Conservation (phyloP, 495 filamentous ascomycete genomes). For the Penicillium cinerascens region DNA sequence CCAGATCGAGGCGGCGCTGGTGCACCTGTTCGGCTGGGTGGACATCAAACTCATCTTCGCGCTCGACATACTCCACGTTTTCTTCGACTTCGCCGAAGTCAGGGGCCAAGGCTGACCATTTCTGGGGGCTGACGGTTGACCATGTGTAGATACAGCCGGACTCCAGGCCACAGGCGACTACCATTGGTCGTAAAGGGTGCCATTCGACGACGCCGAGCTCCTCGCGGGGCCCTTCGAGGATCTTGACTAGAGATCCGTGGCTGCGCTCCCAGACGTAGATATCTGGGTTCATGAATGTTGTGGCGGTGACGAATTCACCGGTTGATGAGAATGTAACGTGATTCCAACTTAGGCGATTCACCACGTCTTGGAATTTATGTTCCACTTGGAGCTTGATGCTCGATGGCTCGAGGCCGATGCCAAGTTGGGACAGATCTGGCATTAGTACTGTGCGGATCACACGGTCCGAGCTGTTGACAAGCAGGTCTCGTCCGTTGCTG, state of each 20-base stretch:
- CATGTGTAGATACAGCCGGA: constrained; percentile 87
- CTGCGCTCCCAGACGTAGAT: constrained; percentile 97
- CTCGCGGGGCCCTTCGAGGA: constrained; percentile 91
- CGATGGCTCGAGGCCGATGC: constrained; percentile 41
- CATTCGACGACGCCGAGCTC: constrained; percentile 94
- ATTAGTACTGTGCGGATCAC: constrained; percentile 86
- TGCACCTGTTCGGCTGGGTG: constrained; percentile 93
- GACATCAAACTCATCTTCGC: constrained; percentile 97
- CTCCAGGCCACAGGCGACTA: constrained; percentile 88
- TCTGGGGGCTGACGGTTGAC: constrained; percentile 87
- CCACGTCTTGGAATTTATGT: constrained; percentile 97
- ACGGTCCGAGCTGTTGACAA: constrained; percentile 87
- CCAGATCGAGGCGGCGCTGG: constrained; percentile 79
- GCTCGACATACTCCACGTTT: constrained; percentile 93
- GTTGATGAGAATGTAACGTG: constrained; percentile 90
- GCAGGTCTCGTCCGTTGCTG: constrained; percentile 75
- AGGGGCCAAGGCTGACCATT: constrained; percentile 93
- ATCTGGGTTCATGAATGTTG: constrained; percentile 94
- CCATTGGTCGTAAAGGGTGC: constrained; percentile 85
- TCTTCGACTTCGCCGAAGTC: constrained; percentile 98
- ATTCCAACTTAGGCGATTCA: constrained; percentile 92
- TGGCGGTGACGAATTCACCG: constrained; percentile 83
- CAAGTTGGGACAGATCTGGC: constrained; percentile 55
- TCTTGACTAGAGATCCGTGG: constrained; percentile 90
- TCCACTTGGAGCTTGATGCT: constrained; percentile 82